These are phyloP conservation scores for Balansia obtecta DNA, from an alignment of 2,329 filamentous ascomycete genomes.

Conservation along the genomic window DNA sequence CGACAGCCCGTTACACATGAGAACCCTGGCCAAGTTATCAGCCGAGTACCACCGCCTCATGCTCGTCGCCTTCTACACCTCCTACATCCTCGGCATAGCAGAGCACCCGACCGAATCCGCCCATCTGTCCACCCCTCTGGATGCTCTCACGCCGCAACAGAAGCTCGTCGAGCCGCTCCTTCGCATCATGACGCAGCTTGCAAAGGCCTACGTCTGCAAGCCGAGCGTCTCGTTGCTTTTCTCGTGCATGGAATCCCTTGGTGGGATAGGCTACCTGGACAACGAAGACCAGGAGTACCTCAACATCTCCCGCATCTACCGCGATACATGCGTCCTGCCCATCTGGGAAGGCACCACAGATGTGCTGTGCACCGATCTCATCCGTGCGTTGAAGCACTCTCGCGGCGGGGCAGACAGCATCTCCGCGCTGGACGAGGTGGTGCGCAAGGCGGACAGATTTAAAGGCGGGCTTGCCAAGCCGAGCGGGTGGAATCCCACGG, in stretches of 20 bases:
- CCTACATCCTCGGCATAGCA: constrained; percentile 39
- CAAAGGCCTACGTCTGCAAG: constrained; percentile 46
- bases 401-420: constrained; percentile 23
- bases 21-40: constrained; percentile 42
- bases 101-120: constrained; percentile 27
- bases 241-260: constrained; percentile 50
- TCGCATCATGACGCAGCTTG: constrained; percentile 44
- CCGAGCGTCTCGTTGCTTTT: constrained; percentile 36
- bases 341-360: constrained; percentile 69
- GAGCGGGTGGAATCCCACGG: constrained; percentile 17
- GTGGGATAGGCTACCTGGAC: constrained; percentile 54
- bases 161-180: constrained; percentile 31
- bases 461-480: constrained; percentile 13
- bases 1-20: constrained; percentile 43
- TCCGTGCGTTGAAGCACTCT: constrained; percentile 34
- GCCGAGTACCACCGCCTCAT: constrained; percentile 43
- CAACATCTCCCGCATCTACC: constrained; percentile 53
- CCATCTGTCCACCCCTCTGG: constrained; percentile 11
- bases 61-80: constrained; percentile 41
- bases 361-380: constrained; percentile 45
- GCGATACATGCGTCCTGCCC: constrained; percentile 49
- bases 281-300: constrained; percentile 50
- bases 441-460: constrained; percentile 16
- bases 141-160: constrained; percentile 20
- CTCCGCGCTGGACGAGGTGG: constrained; percentile 30